These are phyloP conservation scores for Rasamsonia emersonii DNA, from an alignment of 2,329 filamentous ascomycete species.

Conservation along the genomic window DNA sequence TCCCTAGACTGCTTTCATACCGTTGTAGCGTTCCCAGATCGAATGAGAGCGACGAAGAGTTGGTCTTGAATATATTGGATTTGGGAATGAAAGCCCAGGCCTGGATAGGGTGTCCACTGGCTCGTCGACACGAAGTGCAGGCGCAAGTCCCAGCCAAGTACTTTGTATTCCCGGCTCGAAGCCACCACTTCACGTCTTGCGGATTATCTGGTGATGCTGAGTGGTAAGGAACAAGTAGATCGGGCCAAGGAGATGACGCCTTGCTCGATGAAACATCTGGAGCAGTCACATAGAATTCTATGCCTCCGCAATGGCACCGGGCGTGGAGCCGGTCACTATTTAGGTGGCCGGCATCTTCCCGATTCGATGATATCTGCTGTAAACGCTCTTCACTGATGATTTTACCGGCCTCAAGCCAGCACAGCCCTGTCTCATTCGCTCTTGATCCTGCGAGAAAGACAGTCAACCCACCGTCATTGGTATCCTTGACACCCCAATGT, in stretches of 20 bases:
- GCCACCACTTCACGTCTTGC: slow-evolving; percentile 51
- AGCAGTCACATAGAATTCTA: slow-evolving; percentile 50
- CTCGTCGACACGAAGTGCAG: slow-evolving; percentile 54
- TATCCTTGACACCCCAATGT: slow-evolving; percentile 21
- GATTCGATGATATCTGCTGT: not conserved
- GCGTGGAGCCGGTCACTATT: slow-evolving; percentile 29
- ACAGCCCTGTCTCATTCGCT: slow-evolving; percentile 9
- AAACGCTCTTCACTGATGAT: not conserved
- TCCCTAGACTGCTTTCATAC: slow-evolving; percentile 47
- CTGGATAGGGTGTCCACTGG: slow-evolving; percentile 55
- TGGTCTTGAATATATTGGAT: slow-evolving; percentile 45
- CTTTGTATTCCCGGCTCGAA: slow-evolving; percentile 38
- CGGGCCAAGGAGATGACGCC: slow-evolving; percentile 43
- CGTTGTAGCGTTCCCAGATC: slow-evolving; percentile 38
- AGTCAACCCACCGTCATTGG: slow-evolving; percentile 22
- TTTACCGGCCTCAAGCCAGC: slow-evolving; percentile 13
- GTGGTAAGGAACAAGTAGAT: slow-evolving; percentile 45
- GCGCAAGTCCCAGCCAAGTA: slow-evolving; percentile 55
- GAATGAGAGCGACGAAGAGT: slow-evolving; percentile 27
- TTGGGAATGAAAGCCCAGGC: slow-evolving; percentile 58
- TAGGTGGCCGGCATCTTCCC: not conserved
- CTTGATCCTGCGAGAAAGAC: slow-evolving; percentile 16
- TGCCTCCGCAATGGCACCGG: slow-evolving; percentile 47
- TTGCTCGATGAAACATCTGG: slow-evolving; percentile 41
- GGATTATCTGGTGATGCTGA: slow-evolving; percentile 36